phyloP scores from a whole-genome alignment of 768 basidiomycete species.

The Rhodotorula kratochvilovae region DNA sequence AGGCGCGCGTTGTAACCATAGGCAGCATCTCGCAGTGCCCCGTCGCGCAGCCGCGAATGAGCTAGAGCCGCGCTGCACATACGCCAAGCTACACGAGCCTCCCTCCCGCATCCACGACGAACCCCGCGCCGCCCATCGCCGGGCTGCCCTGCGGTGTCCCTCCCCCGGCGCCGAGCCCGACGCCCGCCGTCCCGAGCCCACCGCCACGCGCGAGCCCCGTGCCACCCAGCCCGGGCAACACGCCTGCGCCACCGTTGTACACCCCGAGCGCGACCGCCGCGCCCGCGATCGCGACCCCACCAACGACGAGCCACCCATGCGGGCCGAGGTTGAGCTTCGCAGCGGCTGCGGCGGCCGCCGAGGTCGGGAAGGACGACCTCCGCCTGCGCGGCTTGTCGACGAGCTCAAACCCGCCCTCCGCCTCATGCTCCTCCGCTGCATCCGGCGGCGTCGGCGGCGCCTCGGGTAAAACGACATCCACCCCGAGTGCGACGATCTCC shows the following conservation, averaged over 20 bases:
- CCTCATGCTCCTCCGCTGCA: background rate
- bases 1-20: background rate
- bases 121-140: background rate
- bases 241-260: background rate
- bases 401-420: constrained; percentile 16
- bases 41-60: background rate
- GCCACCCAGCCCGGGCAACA: no score
- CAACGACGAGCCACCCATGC: constrained; percentile 31
- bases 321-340: constrained; percentile 25
- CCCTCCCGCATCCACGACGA: background rate
- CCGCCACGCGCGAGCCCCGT: background rate
- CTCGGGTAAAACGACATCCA: background rate
- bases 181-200: constrained; percentile 9
- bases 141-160: background rate
- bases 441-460: background rate
- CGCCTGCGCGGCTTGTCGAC: background rate
- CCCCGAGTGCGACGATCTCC: constrained; percentile 3
- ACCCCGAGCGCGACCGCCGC: constrained; percentile 29
- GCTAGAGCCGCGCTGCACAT: background rate
- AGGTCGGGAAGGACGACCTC: background rate
- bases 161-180: constrained; percentile 1
- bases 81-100: background rate
- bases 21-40: background rate
- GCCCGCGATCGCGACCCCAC: constrained; percentile 21
- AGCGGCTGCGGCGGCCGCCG: background rate